Evolutionary conservation across 257 asterid genomes (phyloP).

Genomic region (Eustoma russellianum): DNA sequence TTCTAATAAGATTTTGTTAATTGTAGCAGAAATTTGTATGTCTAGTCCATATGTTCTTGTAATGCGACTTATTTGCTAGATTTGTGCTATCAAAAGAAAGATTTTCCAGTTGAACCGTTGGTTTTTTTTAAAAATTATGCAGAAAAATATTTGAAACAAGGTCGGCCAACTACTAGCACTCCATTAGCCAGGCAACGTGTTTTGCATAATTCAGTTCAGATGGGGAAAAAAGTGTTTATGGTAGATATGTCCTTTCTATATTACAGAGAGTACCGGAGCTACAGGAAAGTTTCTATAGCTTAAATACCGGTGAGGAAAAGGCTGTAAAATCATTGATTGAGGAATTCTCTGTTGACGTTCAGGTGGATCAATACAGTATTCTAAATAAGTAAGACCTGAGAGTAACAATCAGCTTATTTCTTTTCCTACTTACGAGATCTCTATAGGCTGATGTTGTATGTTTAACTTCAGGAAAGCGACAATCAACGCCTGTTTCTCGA

Average conservation of each 20-base stretch:
- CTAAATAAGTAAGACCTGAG: conserved; percentile 49
- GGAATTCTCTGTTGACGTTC: conserved; percentile 44
- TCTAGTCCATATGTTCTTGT: too few species aligned
- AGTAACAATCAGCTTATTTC: not conserved
- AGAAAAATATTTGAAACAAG: too few species aligned
- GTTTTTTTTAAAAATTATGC: too few species aligned
- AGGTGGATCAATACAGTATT: conserved; percentile 65
- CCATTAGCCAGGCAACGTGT: too few species aligned
- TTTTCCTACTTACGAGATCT: not conserved
- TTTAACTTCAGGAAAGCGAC: conserved; percentile 43
- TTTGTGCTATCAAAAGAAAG: too few species aligned
- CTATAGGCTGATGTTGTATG: conserved; percentile 6
- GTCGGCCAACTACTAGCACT: too few species aligned
- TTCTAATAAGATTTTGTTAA: too few species aligned
- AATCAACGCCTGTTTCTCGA: conserved; percentile 69
- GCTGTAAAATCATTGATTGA: conserved; percentile 60
- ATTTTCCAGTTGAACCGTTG: too few species aligned
- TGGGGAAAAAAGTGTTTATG: too few species aligned
- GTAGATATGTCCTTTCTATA: not conserved
- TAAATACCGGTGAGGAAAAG: conserved; percentile 56
- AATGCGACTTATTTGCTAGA: too few species aligned
- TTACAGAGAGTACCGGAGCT: conserved; percentile 65
- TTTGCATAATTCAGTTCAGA: too few species aligned
- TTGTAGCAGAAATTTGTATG: too few species aligned
- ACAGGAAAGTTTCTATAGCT: conserved; percentile 45